These are phyloP conservation scores for Boletales sp. DNA, from an alignment of 768 basidiomycete species.

Conservation along the genomic window DNA sequence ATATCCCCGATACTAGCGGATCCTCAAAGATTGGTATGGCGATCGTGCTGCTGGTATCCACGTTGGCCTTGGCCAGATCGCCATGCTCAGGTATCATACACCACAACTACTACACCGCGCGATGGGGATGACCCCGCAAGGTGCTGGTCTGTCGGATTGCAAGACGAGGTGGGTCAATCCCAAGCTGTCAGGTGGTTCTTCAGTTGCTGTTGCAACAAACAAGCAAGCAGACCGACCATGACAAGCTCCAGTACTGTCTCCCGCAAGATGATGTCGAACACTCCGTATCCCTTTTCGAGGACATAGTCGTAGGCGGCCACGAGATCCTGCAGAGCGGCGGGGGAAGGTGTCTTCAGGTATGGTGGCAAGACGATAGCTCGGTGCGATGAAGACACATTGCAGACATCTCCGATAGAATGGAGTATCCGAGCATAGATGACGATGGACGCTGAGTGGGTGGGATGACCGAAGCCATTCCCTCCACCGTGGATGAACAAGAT, in stretches of 20 bases:
- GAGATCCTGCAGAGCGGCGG: slow-evolving; percentile 3
- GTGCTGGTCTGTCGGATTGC: slow-evolving; percentile 51
- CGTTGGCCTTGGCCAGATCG: slow-evolving; percentile 1
- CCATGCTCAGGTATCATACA: background rate
- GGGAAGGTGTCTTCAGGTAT: slow-evolving; percentile 7
- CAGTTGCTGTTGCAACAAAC: background rate
- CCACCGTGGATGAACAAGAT: slow-evolving; percentile 7
- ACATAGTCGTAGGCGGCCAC: slow-evolving; percentile 22
- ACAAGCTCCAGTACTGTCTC: slow-evolving; percentile 24
- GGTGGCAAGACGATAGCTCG: slow-evolving; percentile 7
- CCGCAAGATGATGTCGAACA: slow-evolving; percentile 15
- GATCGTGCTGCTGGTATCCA: background rate
- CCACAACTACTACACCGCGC: slow-evolving; percentile 35
- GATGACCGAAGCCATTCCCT: slow-evolving; percentile 2
- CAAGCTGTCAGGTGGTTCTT: slow-evolving; percentile 9
- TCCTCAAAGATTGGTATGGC: background rate
- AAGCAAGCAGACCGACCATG: slow-evolving; percentile 8
- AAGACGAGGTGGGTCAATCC: slow-evolving; percentile 32
- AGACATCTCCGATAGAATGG: background rate
- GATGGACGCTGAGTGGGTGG: background rate
- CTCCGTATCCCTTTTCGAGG: slow-evolving; percentile 15
- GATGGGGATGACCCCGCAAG: slow-evolving; percentile 53
- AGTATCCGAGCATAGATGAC: background rate
- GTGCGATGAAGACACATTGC: slow-evolving; percentile 4
- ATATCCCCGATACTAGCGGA: slow-evolving; percentile 16